phyloP scores from a whole-genome alignment of 352 stramenopile genomes.

The Phytophthora pluvialis region DNA sequence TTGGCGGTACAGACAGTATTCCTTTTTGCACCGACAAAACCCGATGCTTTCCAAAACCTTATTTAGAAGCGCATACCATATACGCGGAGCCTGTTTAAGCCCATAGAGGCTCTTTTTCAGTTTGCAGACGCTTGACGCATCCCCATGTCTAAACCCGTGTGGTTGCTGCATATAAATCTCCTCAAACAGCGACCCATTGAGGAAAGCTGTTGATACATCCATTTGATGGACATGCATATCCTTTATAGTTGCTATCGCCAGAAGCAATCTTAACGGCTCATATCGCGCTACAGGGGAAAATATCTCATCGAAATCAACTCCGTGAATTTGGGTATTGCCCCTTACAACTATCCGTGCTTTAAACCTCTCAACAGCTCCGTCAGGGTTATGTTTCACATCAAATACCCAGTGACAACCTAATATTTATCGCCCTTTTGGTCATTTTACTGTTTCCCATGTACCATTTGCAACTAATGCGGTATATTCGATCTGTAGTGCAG shows the following conservation, averaged over 20 bases:
- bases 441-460: neutral
- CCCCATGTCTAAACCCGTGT: neutral
- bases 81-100: neutral
- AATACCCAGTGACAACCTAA: slow-evolving; percentile 12
- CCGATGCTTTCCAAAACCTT: slow-evolving; percentile 11
- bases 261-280: slow-evolving; percentile 4
- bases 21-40: slow-evolving; percentile 16
- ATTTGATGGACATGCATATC: slow-evolving; percentile 7
- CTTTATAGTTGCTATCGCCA: neutral
- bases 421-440: neutral
- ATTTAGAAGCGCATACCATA: slow-evolving; percentile 2
- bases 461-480: neutral
- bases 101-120: neutral
- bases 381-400: no score
- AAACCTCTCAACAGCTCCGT: neutral
- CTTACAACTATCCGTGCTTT: neutral
- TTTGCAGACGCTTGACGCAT: neutral
- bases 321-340: slow-evolving; percentile 7
- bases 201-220: slow-evolving; percentile 1
- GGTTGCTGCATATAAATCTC: slow-evolving; percentile 5
- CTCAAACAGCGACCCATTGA: neutral
- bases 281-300: slow-evolving; percentile 1
- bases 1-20: slow-evolving; percentile 1
- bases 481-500: neutral
- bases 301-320: slow-evolving; percentile 5